Base-by-base conservation (phyloP, 169 alveolate species). In the Plasmodium vinckei region DNA sequence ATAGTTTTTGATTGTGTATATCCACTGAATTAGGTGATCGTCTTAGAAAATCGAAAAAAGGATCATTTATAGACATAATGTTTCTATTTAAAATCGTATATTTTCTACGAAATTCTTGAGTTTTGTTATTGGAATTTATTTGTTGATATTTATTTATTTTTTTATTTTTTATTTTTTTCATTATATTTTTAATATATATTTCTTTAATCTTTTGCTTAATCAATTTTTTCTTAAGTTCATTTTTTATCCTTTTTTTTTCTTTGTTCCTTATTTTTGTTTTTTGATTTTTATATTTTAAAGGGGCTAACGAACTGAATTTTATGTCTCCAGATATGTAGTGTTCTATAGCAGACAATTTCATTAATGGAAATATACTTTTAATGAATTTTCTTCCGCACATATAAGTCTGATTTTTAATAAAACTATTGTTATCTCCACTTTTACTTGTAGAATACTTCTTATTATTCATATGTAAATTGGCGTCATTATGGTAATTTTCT, bases 251-350 rank as follows among this genome's bases (percentile, higher is more conserved):
- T 21, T 47, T 73, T 73, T 61, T 82, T 49, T 44, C 49, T 33
- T 64, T 77, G 64, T 64, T 77, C 53, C 69, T 82, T 39, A 39
- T 82, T 33, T 33, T 33, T 33, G 42, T 33, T 4, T 33, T 33
- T 33, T 33, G 42, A 33, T 33, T 4, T 71, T 82, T 82, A 82
- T 82, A 69, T 44, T 82, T 82, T 56, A 82, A 15, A 21, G 90
- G 84, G 12, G 90, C 90, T 23, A 82, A 82, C 9, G 90, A 82
- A 59, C 90, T 82, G 46, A 82, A 82, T 82, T 82, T 82, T 19
- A 82, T 82, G 13, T 82, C 90, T 0, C 90, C 90, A 13, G 90
- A 82, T 27, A 82, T 82, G 72, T 82, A 82, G 46, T 82, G 90
- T 51, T 82, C 90, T 21, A 82, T 53, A 13, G 90, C 53, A 7